Base-by-base conservation (phyloP, 768 basidiomycete genomes). In the Hortiboletus campestris region DNA sequence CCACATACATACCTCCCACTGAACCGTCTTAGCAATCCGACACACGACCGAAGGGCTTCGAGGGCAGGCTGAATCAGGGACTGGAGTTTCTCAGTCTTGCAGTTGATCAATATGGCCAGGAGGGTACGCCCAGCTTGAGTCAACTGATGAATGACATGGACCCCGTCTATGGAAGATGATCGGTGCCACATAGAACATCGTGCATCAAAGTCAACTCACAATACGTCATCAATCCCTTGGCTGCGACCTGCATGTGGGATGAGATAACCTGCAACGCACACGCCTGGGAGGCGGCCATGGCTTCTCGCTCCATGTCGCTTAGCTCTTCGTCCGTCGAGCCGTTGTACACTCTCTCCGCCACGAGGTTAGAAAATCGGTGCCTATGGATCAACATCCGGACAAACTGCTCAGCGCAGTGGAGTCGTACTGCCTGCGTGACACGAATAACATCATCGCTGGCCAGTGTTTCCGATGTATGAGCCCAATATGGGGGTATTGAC, bases 121-220 rank as follows among this genome's bases (percentile, higher is more conserved):
- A 97, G 78, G 2, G 94, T 94, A 47, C 94, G 83, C 9, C 94
- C 94, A 22, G 94, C 94, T 67, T 95, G 93, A 4, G 94, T 95
- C 56, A 96, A 76, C 70, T 97, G 94, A 67, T 97, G 94, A 44
- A 97, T 96, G 56, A 95, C 93, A 69, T 95, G 93, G 1, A 96
- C 93, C 3, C 94, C 94, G 71, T 94, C 92, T 94, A 65, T 5
- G 29, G 8, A 53, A 46, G 55, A 58, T 51, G 56, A 57, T 61
- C 44, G 53, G 49, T 56, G 49, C 57, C 51, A 39, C 34, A 47
- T 25, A 38, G 55, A 34, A 58, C 40, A 50, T 38, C 17, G 38
- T 47, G 19, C 5, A 53, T 46, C 40, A 49, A 55, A 42, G 61
- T 36, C 31, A 11, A 80, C 91, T 74, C 63, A 94, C 91, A 96